A percentile compares a stretch with the other conserved stretches of the same genome.
Conservation (phyloP, 495 filamentous ascomycete species). For the Schizothecium vesticola region DNA sequence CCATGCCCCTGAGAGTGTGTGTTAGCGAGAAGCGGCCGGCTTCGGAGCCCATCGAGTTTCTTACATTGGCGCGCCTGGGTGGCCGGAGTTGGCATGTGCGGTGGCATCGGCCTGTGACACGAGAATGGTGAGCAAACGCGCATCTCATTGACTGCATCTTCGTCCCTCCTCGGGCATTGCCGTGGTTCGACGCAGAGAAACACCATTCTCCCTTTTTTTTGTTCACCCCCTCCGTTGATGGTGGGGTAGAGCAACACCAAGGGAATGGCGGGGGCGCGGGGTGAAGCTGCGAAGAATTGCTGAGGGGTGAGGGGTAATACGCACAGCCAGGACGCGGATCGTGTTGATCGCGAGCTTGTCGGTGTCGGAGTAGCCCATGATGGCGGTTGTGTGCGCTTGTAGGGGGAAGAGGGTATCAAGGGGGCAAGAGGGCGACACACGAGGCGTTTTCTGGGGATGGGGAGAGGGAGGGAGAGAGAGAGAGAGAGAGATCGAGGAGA, state of each 20-base stretch:
- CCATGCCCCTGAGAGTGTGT: constrained; percentile 67
- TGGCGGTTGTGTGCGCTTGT: constrained; percentile 39
- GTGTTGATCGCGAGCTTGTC: constrained; percentile 95
- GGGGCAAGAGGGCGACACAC: constrained; percentile 15
- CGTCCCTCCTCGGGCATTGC: not conserved
- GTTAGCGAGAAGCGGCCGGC: constrained; percentile 7
- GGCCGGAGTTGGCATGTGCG: constrained; percentile 90
- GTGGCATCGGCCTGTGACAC: constrained; percentile 86
- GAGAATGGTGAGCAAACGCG: constrained; percentile 24
- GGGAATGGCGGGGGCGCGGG: constrained; percentile 42
- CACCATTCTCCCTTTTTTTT: not conserved
- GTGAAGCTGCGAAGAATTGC: constrained; percentile 19
- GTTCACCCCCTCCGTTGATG: not conserved
- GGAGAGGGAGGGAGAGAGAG: constrained; percentile 15
- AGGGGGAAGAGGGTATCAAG: constrained; percentile 18
- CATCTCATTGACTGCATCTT: not conserved
- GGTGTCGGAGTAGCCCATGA: constrained; percentile 81
- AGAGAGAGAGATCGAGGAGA: constrained; percentile 21
- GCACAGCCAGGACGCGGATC: constrained; percentile 91
- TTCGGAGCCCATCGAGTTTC: constrained; percentile 14
- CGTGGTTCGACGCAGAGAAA: not conserved
- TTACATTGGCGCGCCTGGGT: constrained; percentile 94
- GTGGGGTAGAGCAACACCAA: constrained; percentile 13
- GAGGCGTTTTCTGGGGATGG: constrained; percentile 16
- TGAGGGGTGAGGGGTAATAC: constrained; percentile 32